Percentiles rank a stretch among this genome's conserved stretches.
phyloP scores from a whole-genome alignment of 139 green algal genomes.

The Bryopsis sp. region DNA sequence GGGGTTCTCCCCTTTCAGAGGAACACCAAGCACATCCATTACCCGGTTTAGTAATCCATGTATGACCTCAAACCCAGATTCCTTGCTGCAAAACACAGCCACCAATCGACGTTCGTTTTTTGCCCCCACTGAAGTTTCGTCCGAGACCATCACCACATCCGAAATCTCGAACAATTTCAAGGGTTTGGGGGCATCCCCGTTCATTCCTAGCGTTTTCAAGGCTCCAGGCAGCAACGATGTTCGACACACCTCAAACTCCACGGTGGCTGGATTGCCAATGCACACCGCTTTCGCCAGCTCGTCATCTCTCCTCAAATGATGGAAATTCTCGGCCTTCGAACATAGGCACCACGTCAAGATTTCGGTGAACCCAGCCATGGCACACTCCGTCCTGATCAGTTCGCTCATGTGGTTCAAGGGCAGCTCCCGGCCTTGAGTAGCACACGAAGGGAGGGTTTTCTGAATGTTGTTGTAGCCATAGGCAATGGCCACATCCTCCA shows the following conservation, averaged over 20 bases:
- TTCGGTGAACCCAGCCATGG: conserved; percentile 75
- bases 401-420: conserved; percentile 87
- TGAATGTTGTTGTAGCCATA: conserved; percentile 97
- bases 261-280: conserved; percentile 88
- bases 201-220: conserved; percentile 92
- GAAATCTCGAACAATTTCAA: conserved; percentile 90
- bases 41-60: conserved; percentile 93
- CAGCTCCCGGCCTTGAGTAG: conserved; percentile 71
- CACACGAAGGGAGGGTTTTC: conserved; percentile 28
- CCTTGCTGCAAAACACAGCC: conserved; percentile 70
- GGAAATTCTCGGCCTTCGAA: conserved; percentile 85
- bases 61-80: conserved; percentile 81
- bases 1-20: conserved; percentile 30
- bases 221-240: conserved; percentile 34
- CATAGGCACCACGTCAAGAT: conserved; percentile 70
- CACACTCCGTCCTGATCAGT: conserved; percentile 74
- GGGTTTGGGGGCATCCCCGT: conserved; percentile 85
- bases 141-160: conserved; percentile 66
- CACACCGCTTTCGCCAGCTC: conserved; percentile 58
- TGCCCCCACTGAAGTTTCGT: conserved; percentile 59
- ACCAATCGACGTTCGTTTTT: conserved; percentile 80
- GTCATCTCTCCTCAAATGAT: conserved; percentile 52
- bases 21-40: conserved; percentile 88
- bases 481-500: conserved; percentile 97
- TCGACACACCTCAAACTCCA: conserved; percentile 78